Evolutionary conservation across 768 basidiomycete genomes (phyloP).

Genomic region (Trametes maxima): DNA sequence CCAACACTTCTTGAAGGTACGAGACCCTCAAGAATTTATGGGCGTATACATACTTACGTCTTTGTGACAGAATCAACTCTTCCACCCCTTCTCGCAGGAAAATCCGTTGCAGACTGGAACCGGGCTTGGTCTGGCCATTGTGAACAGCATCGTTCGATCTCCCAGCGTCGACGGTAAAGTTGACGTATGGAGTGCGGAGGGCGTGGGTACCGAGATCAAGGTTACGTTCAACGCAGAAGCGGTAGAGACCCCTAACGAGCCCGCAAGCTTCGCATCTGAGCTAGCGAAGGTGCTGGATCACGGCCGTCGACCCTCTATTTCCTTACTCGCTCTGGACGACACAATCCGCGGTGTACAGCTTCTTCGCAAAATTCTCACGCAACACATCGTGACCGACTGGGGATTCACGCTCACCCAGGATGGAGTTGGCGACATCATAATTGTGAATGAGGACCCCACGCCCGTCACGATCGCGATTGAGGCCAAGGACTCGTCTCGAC

Average conservation of each 20-base stretch:
- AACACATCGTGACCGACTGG: constrained; percentile 80
- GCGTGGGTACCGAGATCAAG: constrained; percentile 88
- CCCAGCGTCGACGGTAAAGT: constrained; percentile 88
- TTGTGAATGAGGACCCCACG: constrained; percentile 77
- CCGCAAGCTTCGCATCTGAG: constrained; percentile 25
- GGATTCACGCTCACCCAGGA: constrained; percentile 54
- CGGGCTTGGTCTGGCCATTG: constrained; percentile 92
- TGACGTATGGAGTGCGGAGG: constrained; percentile 92
- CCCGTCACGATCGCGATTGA: constrained; percentile 60
- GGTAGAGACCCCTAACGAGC: constrained; percentile 41
- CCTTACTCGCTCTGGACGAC: constrained; percentile 72
- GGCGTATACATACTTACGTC: neutral
- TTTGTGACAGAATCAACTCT: constrained; percentile 75
- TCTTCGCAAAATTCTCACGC: constrained; percentile 58
- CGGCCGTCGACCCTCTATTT: constrained; percentile 51
- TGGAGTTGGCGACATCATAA: constrained; percentile 67
- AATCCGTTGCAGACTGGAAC: constrained; percentile 93
- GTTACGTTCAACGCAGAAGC: constrained; percentile 78
- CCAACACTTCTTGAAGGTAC: constrained; percentile 86
- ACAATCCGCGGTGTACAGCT: constrained; percentile 68
- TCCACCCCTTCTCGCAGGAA: constrained; percentile 97
- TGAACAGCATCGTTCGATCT: constrained; percentile 87
- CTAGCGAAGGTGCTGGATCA: constrained; percentile 30
- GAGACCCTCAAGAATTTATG: neutral
- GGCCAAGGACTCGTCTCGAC: constrained; percentile 55